These are phyloP conservation scores for Spathaspora boniae DNA, from an alignment of 805 yeast genomes.

Conservation along the genomic window DNA sequence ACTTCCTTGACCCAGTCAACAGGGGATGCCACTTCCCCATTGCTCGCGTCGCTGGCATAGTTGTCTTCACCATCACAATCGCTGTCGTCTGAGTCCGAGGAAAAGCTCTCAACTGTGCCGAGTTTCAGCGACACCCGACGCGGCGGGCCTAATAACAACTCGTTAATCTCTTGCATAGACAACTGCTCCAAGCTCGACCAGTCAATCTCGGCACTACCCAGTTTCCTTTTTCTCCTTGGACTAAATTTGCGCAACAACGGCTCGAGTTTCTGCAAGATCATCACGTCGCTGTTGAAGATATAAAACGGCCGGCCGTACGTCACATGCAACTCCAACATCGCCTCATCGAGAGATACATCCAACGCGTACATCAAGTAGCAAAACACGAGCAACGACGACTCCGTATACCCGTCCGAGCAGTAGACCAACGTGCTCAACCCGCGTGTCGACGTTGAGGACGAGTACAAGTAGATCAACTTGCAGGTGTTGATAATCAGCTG, in stretches of 20 bases:
- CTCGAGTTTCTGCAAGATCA: conserved; percentile 62
- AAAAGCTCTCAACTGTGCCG: conserved; percentile 28
- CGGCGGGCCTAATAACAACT: conserved; percentile 24
- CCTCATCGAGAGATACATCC: conserved; percentile 58
- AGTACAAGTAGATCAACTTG: conserved; percentile 52
- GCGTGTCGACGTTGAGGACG: conserved; percentile 26
- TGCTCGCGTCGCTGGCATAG: conserved; percentile 2
- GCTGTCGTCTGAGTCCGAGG: neutral
- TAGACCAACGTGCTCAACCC: conserved; percentile 53
- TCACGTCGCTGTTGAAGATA: conserved; percentile 73
- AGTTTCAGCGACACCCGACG: conserved; percentile 14
- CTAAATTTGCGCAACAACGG: conserved; percentile 56
- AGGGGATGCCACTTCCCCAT: conserved; percentile 4
- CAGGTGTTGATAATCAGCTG: conserved; percentile 65
- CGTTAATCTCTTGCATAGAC: conserved; percentile 29
- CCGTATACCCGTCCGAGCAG: conserved; percentile 92
- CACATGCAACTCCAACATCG: conserved; percentile 59
- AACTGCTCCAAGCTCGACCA: conserved; percentile 33
- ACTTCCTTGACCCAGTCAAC: conserved; percentile 37
- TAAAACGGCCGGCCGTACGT: conserved; percentile 76
- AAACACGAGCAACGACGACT: conserved; percentile 71
- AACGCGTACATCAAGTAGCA: conserved; percentile 70
- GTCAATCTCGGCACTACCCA: conserved; percentile 11
- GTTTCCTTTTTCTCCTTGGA: no score
- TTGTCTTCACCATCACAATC: conserved; percentile 1